Base-by-base conservation (phyloP, 2,329 filamentous ascomycete genomes). In the Cytospora mali region DNA sequence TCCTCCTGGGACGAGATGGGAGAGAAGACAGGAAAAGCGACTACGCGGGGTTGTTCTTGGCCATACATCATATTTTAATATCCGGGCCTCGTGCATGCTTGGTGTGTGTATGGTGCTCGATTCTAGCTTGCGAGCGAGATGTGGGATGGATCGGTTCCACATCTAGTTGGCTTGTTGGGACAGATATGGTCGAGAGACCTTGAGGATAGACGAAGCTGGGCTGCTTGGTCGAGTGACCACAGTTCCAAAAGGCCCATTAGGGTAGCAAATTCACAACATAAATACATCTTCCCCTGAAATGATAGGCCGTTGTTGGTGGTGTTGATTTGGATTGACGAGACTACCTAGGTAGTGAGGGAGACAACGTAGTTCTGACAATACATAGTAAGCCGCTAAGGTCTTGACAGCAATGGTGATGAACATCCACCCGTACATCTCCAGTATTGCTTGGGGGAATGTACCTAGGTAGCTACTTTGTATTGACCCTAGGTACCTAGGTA, bases 201-300 rank as follows among this genome's bases (percentile, higher is more conserved):
- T 31, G 42, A 64, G 54, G 46, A 58, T 60, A 53, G 58, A 53
- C 55, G 58, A 64, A 58, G 58, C 53, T 56, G 55, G 55, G 52
- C 62, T 62, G 64, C 56, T 52, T 64, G 64, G 64, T 66, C 66
- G 66, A 67, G 66, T 67, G 66, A 66, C 59, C 64, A 55, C 62
- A 56, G 66, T 56, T 57, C 35, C 13, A 29, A 31, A 55, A 52
- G 61, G 63, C 60, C 59, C 56, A 56, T 62, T 52, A 59, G 49
- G 52, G 63, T 65, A 65, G 63, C 55, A 31, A 59, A 62, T 56
- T 57, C 60, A 65, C 49, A 53, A 62, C 56, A 55, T 56, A 54
- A 62, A 65, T 55, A 62, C 62, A n/a, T n/a, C n/a, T 42, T 46
- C 55, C 48, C 54, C 21, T 51, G 14, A 18, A 21, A 39, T 21